Evolutionary conservation across 805 yeast genomes (phyloP), one percentile per base, ranked within the genome.

Genomic region (Lipomyces orientalis): DNA sequence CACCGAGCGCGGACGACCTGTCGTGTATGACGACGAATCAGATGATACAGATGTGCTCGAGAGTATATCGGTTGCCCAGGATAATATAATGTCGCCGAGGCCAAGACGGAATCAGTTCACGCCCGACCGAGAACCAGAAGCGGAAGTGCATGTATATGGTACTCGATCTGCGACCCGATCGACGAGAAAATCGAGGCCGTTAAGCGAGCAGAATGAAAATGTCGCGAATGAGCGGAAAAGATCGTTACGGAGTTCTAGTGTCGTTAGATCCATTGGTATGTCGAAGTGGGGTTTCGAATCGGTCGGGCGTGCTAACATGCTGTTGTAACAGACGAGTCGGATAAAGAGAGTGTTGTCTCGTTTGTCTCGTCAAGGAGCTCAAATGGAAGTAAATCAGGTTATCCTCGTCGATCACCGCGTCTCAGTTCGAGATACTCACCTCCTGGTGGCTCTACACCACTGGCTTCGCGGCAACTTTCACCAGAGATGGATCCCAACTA

Each of bases 221-320:
- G 19, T 46, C 6, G 14, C 56, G 19, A 56, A 43, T 9, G 65
- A 57, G 56, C 33, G 65, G 54, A 51, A 54, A 16, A 59, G 61
- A n/a, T 58, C 61, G 37, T 54, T 37, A 31, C 61, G 65, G n/a
- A 46, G 56, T 12, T 62, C 66, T 7, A 59, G 66, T 31, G 29
- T 29, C 29, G 34, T 22, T 33, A n/a, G 49, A 43, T 43, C 49
- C 1, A 43, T 43, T 19, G 49, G 49, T 43, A 43, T 43, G 49
- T 43, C n/a, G 49, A 43, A n/a, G 49, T 7, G 16, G 16, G 49
- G 22, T 43, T n/a, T 16, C 49, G 22, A 43, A 1, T 4, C 25
- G 16, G 19, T 9, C 49, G n/a, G 4, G 19, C 22, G 49, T 43
- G 49, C 49, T 43, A 43, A 43, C 49, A 14, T 16, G 19, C 49